Evolutionary conservation across 768 basidiomycete genomes (phyloP).

Genomic region (Lactarius sp.): DNA sequence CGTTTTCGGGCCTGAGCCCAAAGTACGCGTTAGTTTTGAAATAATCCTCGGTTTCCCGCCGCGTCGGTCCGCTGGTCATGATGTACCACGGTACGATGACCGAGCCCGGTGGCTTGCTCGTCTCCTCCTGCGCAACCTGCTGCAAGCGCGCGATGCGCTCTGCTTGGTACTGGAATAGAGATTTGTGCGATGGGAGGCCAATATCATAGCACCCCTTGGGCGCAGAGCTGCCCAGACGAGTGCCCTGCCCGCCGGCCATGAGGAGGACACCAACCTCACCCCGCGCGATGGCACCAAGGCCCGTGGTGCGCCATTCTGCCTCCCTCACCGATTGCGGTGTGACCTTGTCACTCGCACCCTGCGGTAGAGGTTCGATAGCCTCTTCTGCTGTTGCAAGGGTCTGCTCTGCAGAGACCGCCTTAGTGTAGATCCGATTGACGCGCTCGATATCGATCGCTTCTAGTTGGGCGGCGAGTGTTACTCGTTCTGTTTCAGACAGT

Average conservation of each 20-base stretch:
- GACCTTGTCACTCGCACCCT: constrained; percentile 63
- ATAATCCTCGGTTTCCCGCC: constrained; percentile 78
- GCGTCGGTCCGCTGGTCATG: constrained; percentile 98
- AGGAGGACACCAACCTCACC: constrained; percentile 92
- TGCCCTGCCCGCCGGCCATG: constrained; percentile 98
- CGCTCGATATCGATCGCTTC: constrained; percentile 79
- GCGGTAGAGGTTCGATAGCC: constrained; percentile 78
- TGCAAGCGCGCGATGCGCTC: constrained; percentile 88
- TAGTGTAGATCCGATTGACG: constrained; percentile 83
- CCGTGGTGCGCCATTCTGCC: constrained; percentile 68
- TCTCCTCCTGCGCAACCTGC: constrained; percentile 58
- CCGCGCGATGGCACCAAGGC: constrained; percentile 73
- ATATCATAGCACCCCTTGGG: constrained; percentile 99
- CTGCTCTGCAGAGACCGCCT: constrained; percentile 65
- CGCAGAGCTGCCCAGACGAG: constrained; percentile 82
- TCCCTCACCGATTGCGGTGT: constrained; percentile 50
- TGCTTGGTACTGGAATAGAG: constrained; percentile 96
- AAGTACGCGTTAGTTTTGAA: constrained; percentile 76
- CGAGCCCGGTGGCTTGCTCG: constrained; percentile 48
- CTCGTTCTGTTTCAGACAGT: constrained; percentile 60
- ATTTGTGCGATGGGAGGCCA: constrained; percentile 86
- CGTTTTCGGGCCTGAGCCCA: constrained; percentile 71
- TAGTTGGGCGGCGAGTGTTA: constrained; percentile 64
- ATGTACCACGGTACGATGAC: constrained; percentile 94
- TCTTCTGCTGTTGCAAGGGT: constrained; percentile 37